Evolutionary conservation across 192 early-diverging fungal species (phyloP).

Genomic region (Coemansia sp.): DNA sequence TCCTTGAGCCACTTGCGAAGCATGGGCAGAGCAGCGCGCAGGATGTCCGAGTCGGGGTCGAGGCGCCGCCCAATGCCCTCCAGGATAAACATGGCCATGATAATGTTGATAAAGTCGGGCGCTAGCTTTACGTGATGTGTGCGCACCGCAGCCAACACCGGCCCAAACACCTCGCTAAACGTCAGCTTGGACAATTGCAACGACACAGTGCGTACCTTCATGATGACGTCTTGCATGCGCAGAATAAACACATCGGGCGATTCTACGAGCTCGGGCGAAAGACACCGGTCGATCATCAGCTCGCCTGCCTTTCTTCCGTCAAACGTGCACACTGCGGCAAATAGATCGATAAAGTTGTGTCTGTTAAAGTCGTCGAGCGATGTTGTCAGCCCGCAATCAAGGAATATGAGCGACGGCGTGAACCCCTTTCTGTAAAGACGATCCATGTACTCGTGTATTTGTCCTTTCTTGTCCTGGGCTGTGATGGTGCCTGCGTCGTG

Average conservation of each 20-base stretch:
- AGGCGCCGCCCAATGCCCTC: slow-evolving; percentile 93
- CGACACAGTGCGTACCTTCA: slow-evolving; percentile 68
- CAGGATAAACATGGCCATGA: slow-evolving; percentile 87
- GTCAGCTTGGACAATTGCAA: slow-evolving; percentile 80
- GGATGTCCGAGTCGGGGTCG: slow-evolving; percentile 88
- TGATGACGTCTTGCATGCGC: slow-evolving; percentile 79
- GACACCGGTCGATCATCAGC: slow-evolving; percentile 88
- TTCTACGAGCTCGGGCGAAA: slow-evolving; percentile 69
- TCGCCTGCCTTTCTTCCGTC: slow-evolving; percentile 79
- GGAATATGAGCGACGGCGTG: slow-evolving; percentile 75
- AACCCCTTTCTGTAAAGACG: slow-evolving; percentile 70
- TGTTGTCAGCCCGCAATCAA: slow-evolving; percentile 92
- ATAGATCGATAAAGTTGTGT: slow-evolving; percentile 89
- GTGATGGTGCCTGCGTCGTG: slow-evolving; percentile 27
- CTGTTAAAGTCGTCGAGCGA: slow-evolving; percentile 73
- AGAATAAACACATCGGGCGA: slow-evolving; percentile 78
- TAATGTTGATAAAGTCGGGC: slow-evolving; percentile 93
- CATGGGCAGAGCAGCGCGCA: slow-evolving; percentile 79
- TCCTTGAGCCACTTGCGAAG: slow-evolving; percentile 60
- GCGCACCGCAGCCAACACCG: slow-evolving; percentile 86
- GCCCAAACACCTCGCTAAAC: slow-evolving; percentile 78
- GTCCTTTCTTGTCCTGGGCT: slow-evolving; percentile 10
- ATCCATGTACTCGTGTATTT: slow-evolving; percentile 34
- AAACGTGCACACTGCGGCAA: slow-evolving; percentile 84
- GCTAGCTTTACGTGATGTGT: slow-evolving; percentile 91